These are phyloP conservation scores for Claviceps paspali DNA, from an alignment of 2,329 filamentous ascomycete species.

Conservation along the genomic window DNA sequence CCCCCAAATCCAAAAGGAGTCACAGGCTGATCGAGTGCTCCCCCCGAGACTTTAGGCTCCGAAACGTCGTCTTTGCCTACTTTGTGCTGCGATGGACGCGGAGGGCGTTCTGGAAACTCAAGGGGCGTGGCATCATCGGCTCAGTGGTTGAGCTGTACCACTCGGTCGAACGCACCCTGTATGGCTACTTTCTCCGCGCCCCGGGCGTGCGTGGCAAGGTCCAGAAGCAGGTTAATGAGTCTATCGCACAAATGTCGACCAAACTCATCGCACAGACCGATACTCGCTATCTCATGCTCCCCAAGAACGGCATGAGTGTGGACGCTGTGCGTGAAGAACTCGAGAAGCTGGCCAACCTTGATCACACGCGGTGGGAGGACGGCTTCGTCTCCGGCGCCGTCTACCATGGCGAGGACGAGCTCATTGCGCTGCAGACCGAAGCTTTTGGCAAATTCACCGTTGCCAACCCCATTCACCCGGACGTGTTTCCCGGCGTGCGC, in stretches of 20 bases:
- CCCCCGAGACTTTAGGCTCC: constrained; percentile 38
- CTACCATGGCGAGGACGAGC: constrained; percentile 77
- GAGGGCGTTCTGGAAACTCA: constrained; percentile 67
- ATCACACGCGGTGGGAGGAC: constrained; percentile 95
- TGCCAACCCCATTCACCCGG: constrained; percentile 90
- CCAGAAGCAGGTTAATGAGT: constrained; percentile 66
- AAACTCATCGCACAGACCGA: constrained; percentile 68
- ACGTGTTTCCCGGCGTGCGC: constrained; percentile 91
- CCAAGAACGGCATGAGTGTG: constrained; percentile 67
- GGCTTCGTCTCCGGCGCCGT: constrained; percentile 88
- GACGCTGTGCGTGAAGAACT: constrained; percentile 72
- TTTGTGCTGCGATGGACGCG: constrained; percentile 76
- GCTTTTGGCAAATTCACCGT: constrained; percentile 92
- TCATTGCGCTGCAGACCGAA: constrained; percentile 76
- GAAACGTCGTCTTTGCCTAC: constrained; percentile 77
- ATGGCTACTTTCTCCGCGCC: constrained; percentile 70
- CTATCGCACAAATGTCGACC: constrained; percentile 62
- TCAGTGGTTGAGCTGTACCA: constrained; percentile 61
- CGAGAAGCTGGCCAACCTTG: constrained; percentile 62
- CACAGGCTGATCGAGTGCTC: background rate
- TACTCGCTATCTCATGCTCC: constrained; percentile 59
- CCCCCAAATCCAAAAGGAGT: background rate
- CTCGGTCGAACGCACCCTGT: constrained; percentile 55
- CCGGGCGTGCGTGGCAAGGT: constrained; percentile 81
- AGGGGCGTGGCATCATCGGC: constrained; percentile 75